Percentiles rank a stretch among this genome's conserved stretches.
phyloP scores from a whole-genome alignment of 768 basidiomycete species.

The Tylopilus vinaceipallidus region DNA sequence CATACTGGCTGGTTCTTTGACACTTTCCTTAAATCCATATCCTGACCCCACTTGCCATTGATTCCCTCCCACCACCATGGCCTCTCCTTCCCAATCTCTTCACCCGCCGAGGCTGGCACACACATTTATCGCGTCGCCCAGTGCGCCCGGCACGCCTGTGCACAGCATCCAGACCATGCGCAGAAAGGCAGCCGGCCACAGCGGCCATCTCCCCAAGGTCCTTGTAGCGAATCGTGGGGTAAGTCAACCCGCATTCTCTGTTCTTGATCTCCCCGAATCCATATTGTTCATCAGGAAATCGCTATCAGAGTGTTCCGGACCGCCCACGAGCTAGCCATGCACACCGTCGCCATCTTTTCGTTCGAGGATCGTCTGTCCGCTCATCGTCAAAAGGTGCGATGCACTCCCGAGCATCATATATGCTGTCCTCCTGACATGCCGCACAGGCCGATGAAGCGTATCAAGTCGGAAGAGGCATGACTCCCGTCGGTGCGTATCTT shows the following conservation, averaged over 20 bases:
- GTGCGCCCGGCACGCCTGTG: constrained; percentile 79
- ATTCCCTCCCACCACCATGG: constrained; percentile 24
- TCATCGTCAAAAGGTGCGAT: constrained; percentile 88
- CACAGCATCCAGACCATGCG: constrained; percentile 91
- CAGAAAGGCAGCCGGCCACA: constrained; percentile 86
- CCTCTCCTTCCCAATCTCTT: constrained; percentile 34
- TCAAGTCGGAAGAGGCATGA: constrained; percentile 93
- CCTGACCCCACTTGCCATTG: constrained; percentile 5
- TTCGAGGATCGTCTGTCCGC: constrained; percentile 95
- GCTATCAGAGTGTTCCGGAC: constrained; percentile 98
- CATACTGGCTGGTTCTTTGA: background rate
- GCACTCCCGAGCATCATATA: constrained; percentile 36
- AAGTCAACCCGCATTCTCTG: constrained; percentile 31
- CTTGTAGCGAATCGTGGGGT: constrained; percentile 91
- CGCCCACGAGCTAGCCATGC: constrained; percentile 98
- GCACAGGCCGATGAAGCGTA: constrained; percentile 94
- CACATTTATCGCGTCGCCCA: constrained; percentile 72
- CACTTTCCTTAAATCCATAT: constrained; percentile 9
- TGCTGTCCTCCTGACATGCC: constrained; percentile 18
- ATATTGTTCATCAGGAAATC: constrained; percentile 70
- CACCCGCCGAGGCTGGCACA: constrained; percentile 74
- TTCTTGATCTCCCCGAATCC: constrained; percentile 4
- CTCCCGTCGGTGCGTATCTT: constrained; percentile 95
- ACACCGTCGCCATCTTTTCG: constrained; percentile 98
- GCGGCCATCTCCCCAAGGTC: constrained; percentile 87